Percentiles rank a stretch among this genome's conserved stretches.
phyloP scores from a whole-genome alignment of 2,329 filamentous ascomycete species.

The Arthrobotrys iridis region DNA sequence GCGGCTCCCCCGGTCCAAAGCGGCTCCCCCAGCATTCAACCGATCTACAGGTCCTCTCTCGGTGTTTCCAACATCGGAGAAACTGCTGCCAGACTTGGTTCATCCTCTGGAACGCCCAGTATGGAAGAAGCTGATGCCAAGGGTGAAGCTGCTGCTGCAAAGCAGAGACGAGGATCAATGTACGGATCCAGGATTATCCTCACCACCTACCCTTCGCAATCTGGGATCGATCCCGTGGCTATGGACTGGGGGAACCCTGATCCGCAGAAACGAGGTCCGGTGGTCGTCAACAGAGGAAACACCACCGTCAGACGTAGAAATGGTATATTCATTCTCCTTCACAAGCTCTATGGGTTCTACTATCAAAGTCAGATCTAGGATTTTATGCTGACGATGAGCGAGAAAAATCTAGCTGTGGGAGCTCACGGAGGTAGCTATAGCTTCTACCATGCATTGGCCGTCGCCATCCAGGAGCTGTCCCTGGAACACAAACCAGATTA shows the following conservation, averaged over 20 bases:
- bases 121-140: conserved; percentile 59
- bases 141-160: conserved; percentile 4
- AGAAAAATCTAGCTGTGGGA: conserved; percentile 67
- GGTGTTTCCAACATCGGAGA: conserved; percentile 39
- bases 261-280: conserved; percentile 79
- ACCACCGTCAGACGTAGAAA: conserved; percentile 83
- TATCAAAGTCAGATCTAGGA: conserved; percentile 6
- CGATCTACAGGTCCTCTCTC: conserved; percentile 39
- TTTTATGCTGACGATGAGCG: not conserved
- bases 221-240: conserved; percentile 88
- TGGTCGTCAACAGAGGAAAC: conserved; percentile 81
- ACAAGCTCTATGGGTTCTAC: conserved; percentile 26
- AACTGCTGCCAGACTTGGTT: conserved; percentile 38
- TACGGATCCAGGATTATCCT: conserved; percentile 72
- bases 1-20: conserved; percentile 60
- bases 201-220: conserved; percentile 91
- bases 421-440: conserved; percentile 91
- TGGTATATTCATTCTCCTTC: conserved; percentile 66
- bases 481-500: conserved; percentile 81
- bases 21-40: conserved; percentile 21
- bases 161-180: conserved; percentile 62
- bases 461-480: conserved; percentile 88
- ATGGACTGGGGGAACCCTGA: conserved; percentile 88
- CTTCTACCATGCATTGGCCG: conserved; percentile 91
- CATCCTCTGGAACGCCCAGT: conserved; percentile 56